Evolutionary conservation across 305 asterid genomes (phyloP).

Genomic region (Stenogyne calaminthoides): DNA sequence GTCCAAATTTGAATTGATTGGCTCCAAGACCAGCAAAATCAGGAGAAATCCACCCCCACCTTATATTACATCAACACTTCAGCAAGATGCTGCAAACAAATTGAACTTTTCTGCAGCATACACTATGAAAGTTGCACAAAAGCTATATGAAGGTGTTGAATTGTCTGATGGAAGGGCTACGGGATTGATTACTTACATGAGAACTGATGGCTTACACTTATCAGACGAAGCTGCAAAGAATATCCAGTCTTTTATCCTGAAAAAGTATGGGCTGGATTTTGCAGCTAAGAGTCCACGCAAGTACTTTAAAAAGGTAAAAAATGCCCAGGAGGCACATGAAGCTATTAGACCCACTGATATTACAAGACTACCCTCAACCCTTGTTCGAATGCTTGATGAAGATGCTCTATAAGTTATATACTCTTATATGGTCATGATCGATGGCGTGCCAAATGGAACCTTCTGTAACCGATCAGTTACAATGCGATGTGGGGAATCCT

Average conservation of each 20-base stretch:
- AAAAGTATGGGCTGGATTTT: constrained; percentile 68
- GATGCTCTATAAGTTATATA: constrained; percentile 79
- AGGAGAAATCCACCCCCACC: constrained; percentile 78
- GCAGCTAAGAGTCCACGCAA: constrained; percentile 62
- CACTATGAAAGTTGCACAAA: constrained; percentile 90
- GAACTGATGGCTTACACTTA: constrained; percentile 89
- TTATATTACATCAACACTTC: constrained; percentile 85
- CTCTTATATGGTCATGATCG: constrained; percentile 87
- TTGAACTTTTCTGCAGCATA: constrained; percentile 65
- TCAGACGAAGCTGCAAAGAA: constrained; percentile 80
- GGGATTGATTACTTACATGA: constrained; percentile 88
- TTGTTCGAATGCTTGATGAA: constrained; percentile 71
- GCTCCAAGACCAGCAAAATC: constrained; percentile 55
- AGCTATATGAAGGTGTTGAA: constrained; percentile 84
- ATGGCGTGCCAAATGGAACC: constrained; percentile 96
- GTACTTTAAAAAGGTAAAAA: constrained; percentile 83
- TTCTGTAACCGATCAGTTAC: constrained; percentile 66
- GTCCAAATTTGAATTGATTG: constrained; percentile 55
- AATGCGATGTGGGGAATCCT: constrained; percentile 65
- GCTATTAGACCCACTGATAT: constrained; percentile 96
- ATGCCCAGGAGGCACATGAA: constrained; percentile 98
- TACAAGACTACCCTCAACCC: constrained; percentile 69
- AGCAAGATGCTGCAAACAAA: constrained; percentile 94
- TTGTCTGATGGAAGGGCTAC: constrained; percentile 65
- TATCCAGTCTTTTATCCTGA: constrained; percentile 60